A percentile compares a stretch with the other conserved stretches of the same genome.
Conservation (phyloP, 2,329 filamentous ascomycete species). For the Pestalotiopsis sp. region DNA sequence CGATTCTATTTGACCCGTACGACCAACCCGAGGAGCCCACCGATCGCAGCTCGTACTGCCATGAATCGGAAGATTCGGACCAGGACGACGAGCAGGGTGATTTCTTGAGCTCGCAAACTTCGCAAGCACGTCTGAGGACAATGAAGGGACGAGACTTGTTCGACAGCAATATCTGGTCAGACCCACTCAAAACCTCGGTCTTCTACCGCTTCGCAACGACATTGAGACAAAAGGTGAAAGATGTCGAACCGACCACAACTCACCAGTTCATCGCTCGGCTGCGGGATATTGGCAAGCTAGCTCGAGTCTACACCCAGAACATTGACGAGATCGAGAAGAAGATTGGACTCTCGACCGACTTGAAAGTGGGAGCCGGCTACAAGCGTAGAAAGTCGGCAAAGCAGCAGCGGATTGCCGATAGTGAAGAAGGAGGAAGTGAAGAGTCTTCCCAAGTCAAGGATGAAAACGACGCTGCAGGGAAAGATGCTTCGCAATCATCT, state of each 20-base stretch:
- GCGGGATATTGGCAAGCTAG: slow-evolving; percentile 68
- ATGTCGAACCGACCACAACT: slow-evolving; percentile 66
- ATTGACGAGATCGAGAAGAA: slow-evolving; percentile 76
- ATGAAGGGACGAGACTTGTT: slow-evolving; percentile 75
- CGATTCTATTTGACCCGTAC: slow-evolving; percentile 55
- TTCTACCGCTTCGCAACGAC: slow-evolving; percentile 76
- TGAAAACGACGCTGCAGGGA: slow-evolving; percentile 17
- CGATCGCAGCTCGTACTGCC: slow-evolving; percentile 41
- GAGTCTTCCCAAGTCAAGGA: slow-evolving; percentile 22
- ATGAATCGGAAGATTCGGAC: slow-evolving; percentile 40
- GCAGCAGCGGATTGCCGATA: slow-evolving; percentile 28
- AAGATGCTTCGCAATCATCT: slow-evolving; percentile 22
- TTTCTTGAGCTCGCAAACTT: slow-evolving; percentile 42
- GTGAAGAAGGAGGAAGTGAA: slow-evolving; percentile 32
- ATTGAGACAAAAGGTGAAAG: slow-evolving; percentile 64
- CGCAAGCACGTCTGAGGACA: slow-evolving; percentile 51
- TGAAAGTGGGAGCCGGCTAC: slow-evolving; percentile 64
- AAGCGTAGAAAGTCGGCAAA: slow-evolving; percentile 50
- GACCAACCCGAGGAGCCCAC: slow-evolving; percentile 37
- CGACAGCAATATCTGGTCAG: slow-evolving; percentile 71
- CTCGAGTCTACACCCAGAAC: slow-evolving; percentile 76
- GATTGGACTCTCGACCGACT: slow-evolving; percentile 66
- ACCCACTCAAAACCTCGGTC: slow-evolving; percentile 68
- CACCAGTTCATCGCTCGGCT: slow-evolving; percentile 72
- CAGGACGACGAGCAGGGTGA: slow-evolving; percentile 48